Percentiles rank a stretch among this genome's conserved stretches.
phyloP scores from a whole-genome alignment of 1,284 basidiomycete species.

The Irpex sp. region DNA sequence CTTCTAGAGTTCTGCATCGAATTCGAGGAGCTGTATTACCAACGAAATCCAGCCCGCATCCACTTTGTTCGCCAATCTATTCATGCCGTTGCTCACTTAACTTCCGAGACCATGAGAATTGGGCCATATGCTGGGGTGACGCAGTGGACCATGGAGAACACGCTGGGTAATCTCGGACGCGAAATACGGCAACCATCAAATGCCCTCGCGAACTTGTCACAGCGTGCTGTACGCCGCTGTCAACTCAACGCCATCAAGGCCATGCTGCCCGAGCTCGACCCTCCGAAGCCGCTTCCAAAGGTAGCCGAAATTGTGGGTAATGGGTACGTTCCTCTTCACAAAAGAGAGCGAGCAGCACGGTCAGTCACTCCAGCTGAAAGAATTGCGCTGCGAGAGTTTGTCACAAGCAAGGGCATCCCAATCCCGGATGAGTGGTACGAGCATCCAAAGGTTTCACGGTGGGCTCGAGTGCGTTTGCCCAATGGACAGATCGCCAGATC shows the following conservation, averaged over 20 bases:
- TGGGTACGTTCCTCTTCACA: slow-evolving; percentile 2
- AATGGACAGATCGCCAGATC: slow-evolving; percentile 27
- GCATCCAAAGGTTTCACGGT: slow-evolving; percentile 11
- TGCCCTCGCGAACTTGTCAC: too few species aligned
- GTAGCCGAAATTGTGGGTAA: not conserved
- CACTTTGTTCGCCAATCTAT: slow-evolving; percentile 23
- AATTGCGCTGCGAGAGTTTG: not conserved
- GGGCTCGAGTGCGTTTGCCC: slow-evolving; percentile 26
- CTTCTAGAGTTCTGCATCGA: slow-evolving; percentile 18
- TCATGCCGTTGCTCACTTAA: slow-evolving; percentile 11
- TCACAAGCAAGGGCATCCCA: not conserved
- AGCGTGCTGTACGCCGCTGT: too few species aligned
- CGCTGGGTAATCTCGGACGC: too few species aligned
- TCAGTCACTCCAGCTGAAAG: not conserved
- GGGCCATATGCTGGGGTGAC: too few species aligned
- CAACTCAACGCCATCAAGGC: too few species aligned
- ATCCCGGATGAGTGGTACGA: not conserved
- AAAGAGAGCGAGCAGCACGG: not conserved
- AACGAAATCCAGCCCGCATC: slow-evolving; percentile 15
- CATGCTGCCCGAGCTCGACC: too few species aligned
- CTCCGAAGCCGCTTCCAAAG: too few species aligned
- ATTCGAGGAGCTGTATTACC: slow-evolving; percentile 22
- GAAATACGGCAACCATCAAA: too few species aligned
- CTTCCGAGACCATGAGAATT: too few species aligned
- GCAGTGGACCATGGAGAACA: too few species aligned